phyloP scores from a whole-genome alignment of 306 rosid genomes.

The Rosa lucieae region DNA sequence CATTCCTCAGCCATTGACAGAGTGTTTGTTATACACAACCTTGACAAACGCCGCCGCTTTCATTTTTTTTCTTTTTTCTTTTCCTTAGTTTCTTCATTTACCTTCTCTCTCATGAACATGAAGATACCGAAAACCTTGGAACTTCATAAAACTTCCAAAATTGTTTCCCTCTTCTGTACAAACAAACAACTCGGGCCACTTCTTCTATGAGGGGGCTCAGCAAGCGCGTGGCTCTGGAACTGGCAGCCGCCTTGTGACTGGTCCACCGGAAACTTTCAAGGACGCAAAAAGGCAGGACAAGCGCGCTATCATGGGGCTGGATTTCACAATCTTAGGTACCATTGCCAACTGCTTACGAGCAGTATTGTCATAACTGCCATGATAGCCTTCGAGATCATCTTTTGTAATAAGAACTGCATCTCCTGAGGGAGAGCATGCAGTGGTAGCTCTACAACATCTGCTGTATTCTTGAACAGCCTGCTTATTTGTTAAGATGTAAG shows the following conservation, averaged over 20 bases:
- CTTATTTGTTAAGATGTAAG: constrained; percentile 15
- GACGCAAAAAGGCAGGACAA: constrained; percentile 82
- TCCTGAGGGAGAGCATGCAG: constrained; percentile 64
- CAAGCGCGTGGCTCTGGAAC: constrained; percentile 92
- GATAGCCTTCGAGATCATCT: constrained; percentile 95
- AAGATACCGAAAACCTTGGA: constrained; percentile 38
- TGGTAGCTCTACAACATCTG: constrained; percentile 36
- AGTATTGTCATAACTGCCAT: constrained; percentile 37
- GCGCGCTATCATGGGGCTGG: constrained; percentile 77
- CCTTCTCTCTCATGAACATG: constrained; percentile 53
- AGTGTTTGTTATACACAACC: constrained; percentile 36
- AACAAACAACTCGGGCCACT: constrained; percentile 31
- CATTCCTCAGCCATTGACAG: constrained; percentile 29
- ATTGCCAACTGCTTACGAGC: constrained; percentile 58
- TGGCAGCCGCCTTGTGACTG: constrained; percentile 63
- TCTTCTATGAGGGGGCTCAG: constrained; percentile 33
- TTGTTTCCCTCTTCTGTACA: constrained; percentile 49
- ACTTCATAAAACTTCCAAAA: constrained; percentile 28
- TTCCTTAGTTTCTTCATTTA: constrained; percentile 20
- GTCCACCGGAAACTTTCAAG: constrained; percentile 66
- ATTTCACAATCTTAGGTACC: constrained; percentile 53
- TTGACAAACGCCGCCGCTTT: constrained; percentile 29
- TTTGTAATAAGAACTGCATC: constrained; percentile 86
- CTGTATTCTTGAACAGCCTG: constrained; percentile 92
- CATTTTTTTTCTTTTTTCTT: not conserved